Conservation (phyloP, 495 filamentous ascomycete species). For the Trichoderma virens region DNA sequence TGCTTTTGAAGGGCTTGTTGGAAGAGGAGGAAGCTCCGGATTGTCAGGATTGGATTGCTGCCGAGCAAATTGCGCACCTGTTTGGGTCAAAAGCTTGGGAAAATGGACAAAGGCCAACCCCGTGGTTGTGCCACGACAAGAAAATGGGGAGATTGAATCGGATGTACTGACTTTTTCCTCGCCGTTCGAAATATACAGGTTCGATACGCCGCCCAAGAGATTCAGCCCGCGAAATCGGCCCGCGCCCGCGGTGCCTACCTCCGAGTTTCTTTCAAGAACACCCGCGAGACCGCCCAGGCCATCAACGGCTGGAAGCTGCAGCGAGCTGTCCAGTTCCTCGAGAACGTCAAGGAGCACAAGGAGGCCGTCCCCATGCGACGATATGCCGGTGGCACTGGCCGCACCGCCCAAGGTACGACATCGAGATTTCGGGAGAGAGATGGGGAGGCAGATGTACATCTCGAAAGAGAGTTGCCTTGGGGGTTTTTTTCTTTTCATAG, state of each 20-base stretch:
- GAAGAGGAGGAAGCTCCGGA: neutral
- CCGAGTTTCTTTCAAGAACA: slow-evolving; percentile 99
- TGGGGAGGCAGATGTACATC: slow-evolving; percentile 1
- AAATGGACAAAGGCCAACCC: neutral
- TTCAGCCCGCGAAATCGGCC: slow-evolving; percentile 85
- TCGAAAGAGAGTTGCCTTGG: neutral
- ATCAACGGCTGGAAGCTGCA: slow-evolving; percentile 98
- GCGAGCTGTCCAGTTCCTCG: slow-evolving; percentile 89
- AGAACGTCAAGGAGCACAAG: slow-evolving; percentile 90
- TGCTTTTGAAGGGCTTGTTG: neutral
- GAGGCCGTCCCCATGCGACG: slow-evolving; percentile 96
- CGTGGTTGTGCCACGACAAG: neutral
- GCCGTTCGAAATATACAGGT: slow-evolving; percentile 49
- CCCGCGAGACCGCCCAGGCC: slow-evolving; percentile 96
- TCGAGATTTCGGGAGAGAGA: slow-evolving; percentile 32
- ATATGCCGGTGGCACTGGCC: slow-evolving; percentile 89
- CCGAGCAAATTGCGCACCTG: neutral
- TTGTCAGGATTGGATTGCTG: neutral
- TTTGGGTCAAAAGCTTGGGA: neutral
- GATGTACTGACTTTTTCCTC: slow-evolving; percentile 27
- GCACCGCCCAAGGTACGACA: slow-evolving; percentile 79
- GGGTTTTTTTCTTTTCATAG: neutral
- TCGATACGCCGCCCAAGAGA: slow-evolving; percentile 92
- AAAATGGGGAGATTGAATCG: neutral
- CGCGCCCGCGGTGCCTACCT: slow-evolving; percentile 97